Base-by-base conservation (phyloP, 2,329 filamentous ascomycete species). In the Teratosphaeria pseudoeucalypti region DNA sequence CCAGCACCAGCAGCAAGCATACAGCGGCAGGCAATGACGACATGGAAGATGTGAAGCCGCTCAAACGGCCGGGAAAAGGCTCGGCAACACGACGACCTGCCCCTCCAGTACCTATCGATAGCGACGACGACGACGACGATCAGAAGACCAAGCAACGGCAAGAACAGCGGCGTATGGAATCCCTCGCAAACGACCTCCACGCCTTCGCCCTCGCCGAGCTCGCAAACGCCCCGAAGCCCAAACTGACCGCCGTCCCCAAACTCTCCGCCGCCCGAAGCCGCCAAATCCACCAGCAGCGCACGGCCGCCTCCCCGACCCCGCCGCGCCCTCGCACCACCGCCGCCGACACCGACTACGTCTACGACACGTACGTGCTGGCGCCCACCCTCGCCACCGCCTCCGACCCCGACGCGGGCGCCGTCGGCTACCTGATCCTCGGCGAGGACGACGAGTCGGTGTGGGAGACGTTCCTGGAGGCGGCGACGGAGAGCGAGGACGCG, bases 361-460 rank as follows among this genome's bases (percentile, higher is more conserved):
- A 84, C 69, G 83, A 85, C 65, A 83, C 81, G 10, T 85, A 85
- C 68, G 73, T 85, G 52, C 80, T 82, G 2, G 70, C 70, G 19
- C 65, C 69, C 6, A 26, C 11, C 43, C 19, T 26, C 11, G 49
- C n/a, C 1, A 26, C 43, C 32, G 16, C 52, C 71, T 58, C 58
- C 4, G 58, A 62, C 47, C 69, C 67, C 39, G 65, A 66, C 34
- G 63, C 37, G 47, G 69, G 61, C 65, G 70, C 64, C 56, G 72
- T 77, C 34, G 80, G 79, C 43, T 72, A 79, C 62, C 72, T 82
- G 6, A 72, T 82, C 49, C 78, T 82, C 60, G 73, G 71, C 26
- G 78, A 79, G 32, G 76, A 79, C 47, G 78, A 82, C 61, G 73
- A 83, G 63, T 76, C 81, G 52, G 76, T 81, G 57, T 86, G 83